Evolutionary conservation across 805 yeast genomes (phyloP).

Genomic region (Metschnikowia borealis): DNA sequence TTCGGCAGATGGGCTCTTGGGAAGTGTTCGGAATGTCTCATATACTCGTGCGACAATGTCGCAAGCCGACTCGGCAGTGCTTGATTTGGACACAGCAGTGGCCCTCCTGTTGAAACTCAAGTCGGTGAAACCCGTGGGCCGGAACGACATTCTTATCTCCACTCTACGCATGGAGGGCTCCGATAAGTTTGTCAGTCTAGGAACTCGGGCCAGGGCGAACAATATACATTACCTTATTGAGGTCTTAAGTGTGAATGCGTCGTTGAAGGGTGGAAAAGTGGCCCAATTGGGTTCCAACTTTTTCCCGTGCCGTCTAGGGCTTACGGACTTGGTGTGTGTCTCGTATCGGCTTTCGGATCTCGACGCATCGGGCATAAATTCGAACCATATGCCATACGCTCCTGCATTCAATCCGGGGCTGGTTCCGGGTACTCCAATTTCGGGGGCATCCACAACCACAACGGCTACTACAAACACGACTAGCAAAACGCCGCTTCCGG

Average conservation of each 20-base stretch:
- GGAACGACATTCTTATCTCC: slow-evolving; percentile 42
- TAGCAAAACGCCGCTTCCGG: neutral
- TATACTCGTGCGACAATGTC: neutral
- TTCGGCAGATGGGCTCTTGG: neutral
- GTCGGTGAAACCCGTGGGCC: slow-evolving; percentile 47
- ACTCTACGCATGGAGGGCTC: slow-evolving; percentile 47
- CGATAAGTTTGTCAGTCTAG: slow-evolving; percentile 28
- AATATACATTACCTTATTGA: neutral
- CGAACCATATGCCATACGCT: neutral
- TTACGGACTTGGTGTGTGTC: slow-evolving; percentile 10
- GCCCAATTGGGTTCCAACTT: slow-evolving; percentile 15
- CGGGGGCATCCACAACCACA: neutral
- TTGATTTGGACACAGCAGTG: slow-evolving; percentile 27
- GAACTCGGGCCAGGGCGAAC: neutral
- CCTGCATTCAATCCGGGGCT: neutral
- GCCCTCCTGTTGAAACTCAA: slow-evolving; percentile 45
- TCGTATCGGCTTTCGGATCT: slow-evolving; percentile 21
- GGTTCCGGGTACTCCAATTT: neutral
- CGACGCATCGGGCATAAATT: slow-evolving; percentile 10
- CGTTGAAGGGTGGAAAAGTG: slow-evolving; percentile 11
- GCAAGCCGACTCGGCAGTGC: neutral
- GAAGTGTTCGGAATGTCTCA: neutral
- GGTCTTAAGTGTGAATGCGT: neutral
- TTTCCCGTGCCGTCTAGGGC: slow-evolving; percentile 10
- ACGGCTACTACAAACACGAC: neutral